Conservation (phyloP, 495 filamentous ascomycete genomes). For the Peziza echinospora region DNA sequence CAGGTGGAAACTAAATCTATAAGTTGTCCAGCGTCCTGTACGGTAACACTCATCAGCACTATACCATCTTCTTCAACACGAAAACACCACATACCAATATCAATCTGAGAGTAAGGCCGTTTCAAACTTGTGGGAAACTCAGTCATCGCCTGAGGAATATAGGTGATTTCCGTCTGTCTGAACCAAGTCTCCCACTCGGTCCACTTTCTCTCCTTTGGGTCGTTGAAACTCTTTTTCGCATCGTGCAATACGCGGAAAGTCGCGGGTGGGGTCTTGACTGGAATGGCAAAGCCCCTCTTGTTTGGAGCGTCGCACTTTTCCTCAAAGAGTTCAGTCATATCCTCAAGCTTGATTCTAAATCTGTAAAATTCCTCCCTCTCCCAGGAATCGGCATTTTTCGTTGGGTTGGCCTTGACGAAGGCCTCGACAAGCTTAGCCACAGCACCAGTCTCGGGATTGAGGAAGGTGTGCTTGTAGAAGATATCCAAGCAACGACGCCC, state of each 20-base stretch:
- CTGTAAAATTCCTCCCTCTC: conserved; percentile 23
- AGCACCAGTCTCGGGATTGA: background rate
- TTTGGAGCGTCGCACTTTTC: too few relatives aligned
- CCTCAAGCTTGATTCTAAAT: conserved; percentile 41
- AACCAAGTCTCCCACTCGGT: conserved; percentile 47
- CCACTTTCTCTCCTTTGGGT: conserved; percentile 31
- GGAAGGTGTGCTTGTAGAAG: conserved; percentile 13
- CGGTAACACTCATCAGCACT: conserved; percentile 15
- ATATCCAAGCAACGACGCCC: conserved; percentile 19
- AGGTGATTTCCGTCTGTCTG: conserved; percentile 48
- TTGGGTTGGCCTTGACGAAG: background rate
- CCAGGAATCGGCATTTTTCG: background rate
- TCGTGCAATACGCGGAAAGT: conserved; percentile 36
- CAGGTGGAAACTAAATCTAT: conserved; percentile 31
- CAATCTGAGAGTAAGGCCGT: conserved; percentile 37
- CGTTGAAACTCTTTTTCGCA: conserved; percentile 22
- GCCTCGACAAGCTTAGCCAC: background rate
- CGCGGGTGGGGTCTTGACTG: conserved; percentile 41
- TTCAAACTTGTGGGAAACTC: conserved; percentile 31
- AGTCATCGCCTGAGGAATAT: conserved; percentile 24
- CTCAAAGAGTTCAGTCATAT: too few relatives aligned
- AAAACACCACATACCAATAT: conserved; percentile 39
- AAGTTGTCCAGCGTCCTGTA: conserved; percentile 46
- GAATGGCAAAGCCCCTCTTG: too few relatives aligned
- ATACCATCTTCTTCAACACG: conserved; percentile 23